Evolutionary conservation across 129 eudicot genomes (phyloP).

Genomic region (Flaveria bidentis): DNA sequence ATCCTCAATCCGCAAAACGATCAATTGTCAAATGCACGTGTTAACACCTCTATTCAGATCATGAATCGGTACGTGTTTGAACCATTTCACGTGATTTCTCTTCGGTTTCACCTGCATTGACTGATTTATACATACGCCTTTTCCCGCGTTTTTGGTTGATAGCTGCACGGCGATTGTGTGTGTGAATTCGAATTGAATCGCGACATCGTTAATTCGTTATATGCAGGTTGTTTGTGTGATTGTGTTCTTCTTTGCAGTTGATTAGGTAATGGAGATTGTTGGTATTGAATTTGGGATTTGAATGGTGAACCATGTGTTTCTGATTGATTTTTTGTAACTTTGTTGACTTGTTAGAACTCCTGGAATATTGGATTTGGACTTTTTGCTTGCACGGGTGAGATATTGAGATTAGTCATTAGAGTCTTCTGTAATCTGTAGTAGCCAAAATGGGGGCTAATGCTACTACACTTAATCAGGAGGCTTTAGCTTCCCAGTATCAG

Average conservation of each 20-base stretch:
- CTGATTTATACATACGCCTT: not conserved
- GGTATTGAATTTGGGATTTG: constrained; percentile 3
- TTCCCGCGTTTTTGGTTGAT: no score
- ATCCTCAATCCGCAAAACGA: constrained; percentile 30
- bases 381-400: constrained; percentile 23
- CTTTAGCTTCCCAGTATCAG: constrained; percentile 41
- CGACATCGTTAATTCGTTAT: not conserved
- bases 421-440: constrained; percentile 1
- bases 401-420: constrained; percentile 8
- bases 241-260: not conserved
- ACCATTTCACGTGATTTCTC: not conserved
- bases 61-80: constrained; percentile 15
- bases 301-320: not conserved
- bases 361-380: not conserved
- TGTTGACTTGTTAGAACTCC: not conserved
- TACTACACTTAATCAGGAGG: constrained; percentile 32
- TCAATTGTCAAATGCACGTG: not conserved
- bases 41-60: constrained; percentile 4
- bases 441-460: constrained; percentile 49
- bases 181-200: not conserved
- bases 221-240: constrained; percentile 2
- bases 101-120: not conserved
- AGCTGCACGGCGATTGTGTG: not conserved
- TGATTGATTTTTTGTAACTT: not conserved
- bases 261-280: constrained; percentile 21